phyloP scores from a whole-genome alignment of 257 asterid species.

The Solanum habrochaites region DNA sequence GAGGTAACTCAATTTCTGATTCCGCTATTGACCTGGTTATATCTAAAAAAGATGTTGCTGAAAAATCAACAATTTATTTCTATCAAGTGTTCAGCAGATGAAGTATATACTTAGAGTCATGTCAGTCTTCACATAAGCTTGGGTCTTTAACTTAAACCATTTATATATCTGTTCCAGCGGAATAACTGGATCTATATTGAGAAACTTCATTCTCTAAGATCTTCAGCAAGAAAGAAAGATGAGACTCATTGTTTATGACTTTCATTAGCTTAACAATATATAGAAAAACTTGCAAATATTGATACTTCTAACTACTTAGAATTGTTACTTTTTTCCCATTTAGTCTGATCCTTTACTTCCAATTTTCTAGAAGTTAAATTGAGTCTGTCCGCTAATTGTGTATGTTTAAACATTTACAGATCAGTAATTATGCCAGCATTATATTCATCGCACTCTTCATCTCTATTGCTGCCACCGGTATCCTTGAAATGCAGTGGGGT shows the following conservation, averaged over 20 bases:
- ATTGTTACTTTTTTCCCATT: not conserved
- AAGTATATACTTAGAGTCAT: not conserved
- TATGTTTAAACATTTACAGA: slow-evolving; percentile 30
- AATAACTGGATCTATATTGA: not conserved
- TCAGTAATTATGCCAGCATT: slow-evolving; percentile 75
- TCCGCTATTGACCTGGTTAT: not conserved
- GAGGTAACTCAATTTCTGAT: slow-evolving; percentile 38
- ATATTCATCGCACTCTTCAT: slow-evolving; percentile 69
- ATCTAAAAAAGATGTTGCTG: not conserved
- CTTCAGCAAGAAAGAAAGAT: not conserved
- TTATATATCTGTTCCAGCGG: not conserved
- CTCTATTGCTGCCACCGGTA: slow-evolving; percentile 70
- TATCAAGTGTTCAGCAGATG: not conserved
- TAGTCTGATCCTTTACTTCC: not conserved
- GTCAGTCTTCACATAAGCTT: not conserved
- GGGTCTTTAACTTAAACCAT: not conserved
- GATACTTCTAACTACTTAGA: not conserved
- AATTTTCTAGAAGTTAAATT: not conserved
- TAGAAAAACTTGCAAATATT: not conserved
- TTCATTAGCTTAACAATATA: not conserved
- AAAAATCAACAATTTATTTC: not conserved
- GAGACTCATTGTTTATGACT: not conserved
- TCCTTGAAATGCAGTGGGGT: slow-evolving; percentile 97
- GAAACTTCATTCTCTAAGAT: not conserved
- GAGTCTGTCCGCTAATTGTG: not conserved